A percentile compares a stretch with the other conserved stretches of the same genome.
Conservation (phyloP, 257 asterid species). For the Fraxinus quadrangulata region DNA sequence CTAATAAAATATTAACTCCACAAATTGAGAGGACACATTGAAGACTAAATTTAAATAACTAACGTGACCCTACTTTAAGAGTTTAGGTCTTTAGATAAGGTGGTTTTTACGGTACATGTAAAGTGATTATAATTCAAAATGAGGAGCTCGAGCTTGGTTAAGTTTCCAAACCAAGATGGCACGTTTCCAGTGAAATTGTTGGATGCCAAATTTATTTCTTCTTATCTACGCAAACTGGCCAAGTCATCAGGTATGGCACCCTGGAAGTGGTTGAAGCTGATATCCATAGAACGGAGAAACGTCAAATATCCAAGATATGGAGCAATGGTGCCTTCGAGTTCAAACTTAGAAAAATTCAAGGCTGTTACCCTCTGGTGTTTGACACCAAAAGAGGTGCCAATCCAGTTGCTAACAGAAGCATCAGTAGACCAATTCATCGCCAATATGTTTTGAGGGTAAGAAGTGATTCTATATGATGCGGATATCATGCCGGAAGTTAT, state of each 20-base stretch:
- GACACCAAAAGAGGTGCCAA: slow-evolving; percentile 40
- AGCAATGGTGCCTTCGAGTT: slow-evolving; percentile 23
- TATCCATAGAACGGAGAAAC: slow-evolving; percentile 18
- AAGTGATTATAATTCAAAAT: slow-evolving; percentile 35
- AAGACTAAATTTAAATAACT: too few relatives aligned
- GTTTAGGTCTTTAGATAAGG: not conserved
- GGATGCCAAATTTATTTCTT: slow-evolving; percentile 28
- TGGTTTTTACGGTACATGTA: slow-evolving; percentile 7
- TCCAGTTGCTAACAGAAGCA: slow-evolving; percentile 34
- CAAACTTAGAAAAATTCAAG: slow-evolving; percentile 24
- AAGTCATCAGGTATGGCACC: slow-evolving; percentile 26
- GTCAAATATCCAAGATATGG: slow-evolving; percentile 31
- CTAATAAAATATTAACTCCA: too few relatives aligned
- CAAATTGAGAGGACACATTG: too few relatives aligned
- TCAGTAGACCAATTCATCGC: slow-evolving; percentile 31
- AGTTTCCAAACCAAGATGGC: slow-evolving; percentile 25
- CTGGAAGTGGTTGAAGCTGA: slow-evolving; percentile 25
- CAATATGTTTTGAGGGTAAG: slow-evolving; percentile 26
- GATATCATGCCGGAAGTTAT: too few relatives aligned
- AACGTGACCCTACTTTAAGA: too few relatives aligned
- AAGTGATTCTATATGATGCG: slow-evolving; percentile 4
- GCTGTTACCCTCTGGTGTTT: slow-evolving; percentile 22
- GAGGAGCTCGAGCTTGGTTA: slow-evolving; percentile 24
- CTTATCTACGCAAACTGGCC: slow-evolving; percentile 4
- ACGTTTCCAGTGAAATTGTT: slow-evolving; percentile 30